Evolutionary conservation across 371 early-diverging fungal species (phyloP).

Genomic region (Saksenaea oblongispora): DNA sequence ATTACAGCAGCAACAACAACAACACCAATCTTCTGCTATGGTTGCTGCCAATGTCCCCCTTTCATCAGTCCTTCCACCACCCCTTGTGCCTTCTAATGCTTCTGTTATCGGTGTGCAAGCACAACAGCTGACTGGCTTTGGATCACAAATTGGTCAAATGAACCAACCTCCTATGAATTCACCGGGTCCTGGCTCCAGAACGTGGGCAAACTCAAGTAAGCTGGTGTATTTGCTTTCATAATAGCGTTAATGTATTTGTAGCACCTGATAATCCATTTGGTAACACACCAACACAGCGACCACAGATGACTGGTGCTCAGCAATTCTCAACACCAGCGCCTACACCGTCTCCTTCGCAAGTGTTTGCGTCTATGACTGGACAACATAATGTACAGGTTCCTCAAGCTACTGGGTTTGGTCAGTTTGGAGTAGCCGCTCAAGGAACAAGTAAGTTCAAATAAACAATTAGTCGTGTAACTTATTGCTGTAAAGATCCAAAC

Average conservation of each 20-base stretch:
- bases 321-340: constrained; percentile 12
- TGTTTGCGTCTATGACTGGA: constrained; percentile 28
- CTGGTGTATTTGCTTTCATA: neutral
- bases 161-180: constrained; percentile 11
- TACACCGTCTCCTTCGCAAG: constrained; percentile 18
- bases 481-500: constrained; percentile 18
- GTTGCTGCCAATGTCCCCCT: constrained; percentile 15
- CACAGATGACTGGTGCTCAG: constrained; percentile 24
- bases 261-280: constrained; percentile 54
- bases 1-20: constrained; percentile 27
- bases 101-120: constrained; percentile 29
- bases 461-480: neutral
- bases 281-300: constrained; percentile 16
- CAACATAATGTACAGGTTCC: constrained; percentile 3
- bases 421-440: constrained; percentile 4
- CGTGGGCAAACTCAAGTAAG: constrained; percentile 46
- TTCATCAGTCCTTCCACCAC: constrained; percentile 32
- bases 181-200: constrained; percentile 11
- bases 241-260: constrained; percentile 7
- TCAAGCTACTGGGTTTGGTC: constrained; percentile 16
- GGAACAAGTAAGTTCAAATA: constrained; percentile 8
- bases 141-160: constrained; percentile 23
- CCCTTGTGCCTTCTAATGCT: constrained; percentile 22
- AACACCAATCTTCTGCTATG: constrained; percentile 6
- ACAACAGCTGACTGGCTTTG: constrained; percentile 28